Base-by-base conservation (phyloP, 208 protist genomes). In the Strigomonas culicis region DNA sequence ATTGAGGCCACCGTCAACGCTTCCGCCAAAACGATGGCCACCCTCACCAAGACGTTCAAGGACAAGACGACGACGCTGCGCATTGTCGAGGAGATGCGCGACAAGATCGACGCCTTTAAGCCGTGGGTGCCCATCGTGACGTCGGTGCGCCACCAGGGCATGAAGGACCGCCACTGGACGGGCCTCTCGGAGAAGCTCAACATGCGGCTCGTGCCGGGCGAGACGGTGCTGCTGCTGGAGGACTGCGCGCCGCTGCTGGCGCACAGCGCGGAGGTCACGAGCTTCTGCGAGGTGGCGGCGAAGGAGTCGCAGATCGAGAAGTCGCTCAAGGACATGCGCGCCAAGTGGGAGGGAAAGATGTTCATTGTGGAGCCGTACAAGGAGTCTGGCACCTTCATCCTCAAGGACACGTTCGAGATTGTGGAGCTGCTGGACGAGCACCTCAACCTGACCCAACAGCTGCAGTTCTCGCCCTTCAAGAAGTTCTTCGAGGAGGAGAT, bases 221-320 rank as follows among this genome's bases (percentile, higher is more conserved):
- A 93, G 51, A 95, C 88, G 8, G 78, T 97, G 50, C 81, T 94
- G 63, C 63, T 98, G 17, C 59, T 97, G 17, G 73, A 88, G 46
- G 93, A 97, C 77, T 90, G 86, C 69, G 76, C 80, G 34, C 80
- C 82, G 22, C 59, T 98, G 31, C 71, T 98, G 39, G 74, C 60
- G 22, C 81, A 94, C 77, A 92, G 80, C 58, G 88, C 91, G 11
- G 75, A 86, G 34, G 97, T 99, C 71, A 78, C 93, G 15, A 93
- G 93, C 70, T 88, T 88, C 60, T 98, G 93, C 75, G 97, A 98
- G 70, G 85, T 98, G 11, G 97, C 97, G n/a, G 93, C 83, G 31
- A 98, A 98, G 83, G 97, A 99, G 75, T 97, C 88, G 74, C 86
- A 90, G 73, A 98, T 99, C 75, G 97, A 99, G 84, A 94, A 82